Evolutionary conservation across 2,329 filamentous ascomycete genomes (phyloP).

Genomic region (Colletotrichum godetiae): DNA sequence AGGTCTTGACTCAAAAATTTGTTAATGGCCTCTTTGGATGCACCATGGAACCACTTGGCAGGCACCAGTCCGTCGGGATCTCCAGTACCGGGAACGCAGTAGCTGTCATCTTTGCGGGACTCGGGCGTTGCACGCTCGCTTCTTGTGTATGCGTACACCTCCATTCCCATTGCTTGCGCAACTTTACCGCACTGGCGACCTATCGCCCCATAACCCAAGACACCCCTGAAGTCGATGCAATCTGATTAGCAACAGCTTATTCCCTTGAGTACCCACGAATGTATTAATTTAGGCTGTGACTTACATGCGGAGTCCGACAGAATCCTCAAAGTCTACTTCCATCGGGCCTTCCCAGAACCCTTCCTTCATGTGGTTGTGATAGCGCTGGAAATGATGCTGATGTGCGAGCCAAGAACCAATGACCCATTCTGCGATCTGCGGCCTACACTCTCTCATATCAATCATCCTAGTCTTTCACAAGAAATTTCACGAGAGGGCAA

Average conservation of each 20-base stretch:
- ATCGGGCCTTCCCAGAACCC: background rate
- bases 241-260: background rate
- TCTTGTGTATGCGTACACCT: constrained; percentile 75
- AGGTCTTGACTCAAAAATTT: constrained; percentile 55
- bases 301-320: constrained; percentile 48
- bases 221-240: constrained; percentile 40
- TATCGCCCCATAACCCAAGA: constrained; percentile 59
- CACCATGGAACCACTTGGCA: constrained; percentile 54
- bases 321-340: constrained; percentile 42
- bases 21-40: constrained; percentile 45
- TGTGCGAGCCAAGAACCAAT: constrained; percentile 49
- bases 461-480: background rate
- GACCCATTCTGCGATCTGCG: constrained; percentile 56
- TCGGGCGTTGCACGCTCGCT: constrained; percentile 68
- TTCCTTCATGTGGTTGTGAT: constrained; percentile 44
- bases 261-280: background rate
- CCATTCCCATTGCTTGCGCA: constrained; percentile 71
- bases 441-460: constrained; percentile 34
- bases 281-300: constrained; percentile 3
- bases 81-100: constrained; percentile 72
- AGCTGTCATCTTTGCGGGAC: constrained; percentile 67
- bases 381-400: constrained; percentile 45
- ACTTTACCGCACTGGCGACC: constrained; percentile 58
- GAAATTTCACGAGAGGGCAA: too few relatives aligned
- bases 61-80: constrained; percentile 56